Evolutionary conservation across 2,329 filamentous ascomycete species (phyloP), one percentile per base, ranked within the genome.

Genomic region (Cladosporium oxysporum): DNA sequence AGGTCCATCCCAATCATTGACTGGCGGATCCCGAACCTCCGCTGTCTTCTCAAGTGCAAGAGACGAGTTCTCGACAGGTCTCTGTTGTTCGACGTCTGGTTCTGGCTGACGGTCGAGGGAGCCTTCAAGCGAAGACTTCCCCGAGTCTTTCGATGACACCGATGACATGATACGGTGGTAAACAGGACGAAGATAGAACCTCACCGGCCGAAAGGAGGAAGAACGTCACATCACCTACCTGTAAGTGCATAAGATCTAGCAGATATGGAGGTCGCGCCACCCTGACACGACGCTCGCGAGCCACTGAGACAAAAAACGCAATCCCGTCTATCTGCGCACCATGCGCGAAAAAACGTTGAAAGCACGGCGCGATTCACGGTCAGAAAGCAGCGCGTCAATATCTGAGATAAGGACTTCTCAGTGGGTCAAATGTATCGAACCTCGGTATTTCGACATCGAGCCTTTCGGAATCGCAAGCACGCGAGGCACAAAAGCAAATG

Each of bases 1-100:
- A n/a, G 71, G 63, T 18, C 70, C 66, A 44, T 68, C 67, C 72
- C 71, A 73, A 29, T 72, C 72, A 5, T 57, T 35, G 16, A 63
- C 31, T 12, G 33, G 23, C 29, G 47, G 59, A 11, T 18, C 12
- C 33, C n/a, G 23, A 10, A 23, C 33, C 16, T 33, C 50, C 2
- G 26, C 6, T 14, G 31, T 14, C 14, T 55, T 57, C 8, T 63
- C 35, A 37, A 41, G 2, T 4, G n/a, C 6, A 11, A 21, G 58
- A 1, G 37, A 23, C 3, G 28, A 18, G 7, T 14, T 16, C n/a
- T 23, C 44, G 12, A 21, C 21, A 12, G 44, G 14, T 21, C 7
- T 26, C 6, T 41, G 44, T 7, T 33, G 44, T 35, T 50, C 47
- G n/a, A 26, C 6, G 10, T 62, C 16, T 35, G 18, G 18, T 29